Evolutionary conservation across 129 eudicot species (phyloP), one percentile per base, ranked within the genome.

Genomic region (Silybum marianum): DNA sequence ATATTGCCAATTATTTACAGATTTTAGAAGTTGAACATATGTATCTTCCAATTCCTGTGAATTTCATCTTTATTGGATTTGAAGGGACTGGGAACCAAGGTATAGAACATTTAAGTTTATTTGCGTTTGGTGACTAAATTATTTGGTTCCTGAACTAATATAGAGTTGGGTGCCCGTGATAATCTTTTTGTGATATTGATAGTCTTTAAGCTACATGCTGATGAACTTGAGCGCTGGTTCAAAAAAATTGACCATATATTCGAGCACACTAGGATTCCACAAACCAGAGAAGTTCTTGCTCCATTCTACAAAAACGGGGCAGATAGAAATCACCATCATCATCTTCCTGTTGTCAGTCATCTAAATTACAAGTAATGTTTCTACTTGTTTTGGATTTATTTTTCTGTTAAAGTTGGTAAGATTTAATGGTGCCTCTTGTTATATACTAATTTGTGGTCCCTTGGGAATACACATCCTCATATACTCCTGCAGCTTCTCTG

Each of bases 61-160:
- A 95, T 85, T 95, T 95, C 86, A 88, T 95, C 81, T 95, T 95
- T 78, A 86, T 92, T 71, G 98, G 98, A 79, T 95, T 95, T 77
- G 98, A 95, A 81, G 98, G 98, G 42, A 92, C 90, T 86, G 98
- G 98, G 69, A 90, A 95, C 72, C 88, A 88, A 90, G 97, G 98
- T 95, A 94, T 66, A 28, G 46, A 69, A 32, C 68, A 18, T 54
- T 73, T 44, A 12, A 62, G n/a, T 39, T 71, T 40, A 36, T 67
- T 68, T 73, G 63, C 25, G 32, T 79, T 73, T 78, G 34, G 16
- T 26, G 30, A 40, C 76, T 79, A 28, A 66, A 13, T 1, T 77
- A 63, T 63, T 74, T 60, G 58, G 62, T 71, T 30, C 46, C 9
- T 40, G 28, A 67, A 84, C 48, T 54, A 21, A 9, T 78, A 68